Evolutionary conservation across 1,139 yeast genomes (phyloP), one percentile per base, ranked within the genome.

Genomic region (Blastobotrys arbuscula): DNA sequence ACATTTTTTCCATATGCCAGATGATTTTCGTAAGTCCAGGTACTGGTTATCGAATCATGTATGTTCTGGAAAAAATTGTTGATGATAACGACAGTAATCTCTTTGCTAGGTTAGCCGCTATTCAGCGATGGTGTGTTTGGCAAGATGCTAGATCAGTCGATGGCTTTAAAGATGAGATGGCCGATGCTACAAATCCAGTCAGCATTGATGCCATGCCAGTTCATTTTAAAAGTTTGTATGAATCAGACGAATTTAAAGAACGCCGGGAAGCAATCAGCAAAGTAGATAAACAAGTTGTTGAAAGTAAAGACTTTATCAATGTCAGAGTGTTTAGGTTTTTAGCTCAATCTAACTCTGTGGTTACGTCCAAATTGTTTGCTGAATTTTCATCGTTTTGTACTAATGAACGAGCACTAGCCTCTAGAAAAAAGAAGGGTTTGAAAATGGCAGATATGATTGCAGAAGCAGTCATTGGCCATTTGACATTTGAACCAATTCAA

Each of bases 391-490:
- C 51, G 16, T 46, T 50, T 19, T 57, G 55, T 40, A 59, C 51
- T 23, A 60, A 39, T 50, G 68, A 52, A 38, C 52, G 57, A 46
- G 59, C 50, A 47, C 53, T 54, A 42, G 40, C 55, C 1, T 46
- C 60, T n/a, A 55, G 59, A 13, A 54, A 56, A 42, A 59, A 55
- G 50, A 50, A 50, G 30, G 66, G 66, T 2, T 56, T 65, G 9
- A 53, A 54, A 35, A 60, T 65, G 54, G 66, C 66, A 3, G 59
- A 62, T 19, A 42, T 55, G 38, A 56, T 68, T 37, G 68, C 67
- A 5, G 43, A 47, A 18, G 59, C 56, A 4, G 50, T 67, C 53
- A 52, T 55, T 34, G 61, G 47, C 10, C 65, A 64, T 45, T 51
- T 67, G 49, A 47, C 52, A 4, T 53, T 49, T 36, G 45, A 24